Evolutionary conservation across 2,329 filamentous ascomycete species (phyloP).

Genomic region (Xylariaceae sp.): DNA sequence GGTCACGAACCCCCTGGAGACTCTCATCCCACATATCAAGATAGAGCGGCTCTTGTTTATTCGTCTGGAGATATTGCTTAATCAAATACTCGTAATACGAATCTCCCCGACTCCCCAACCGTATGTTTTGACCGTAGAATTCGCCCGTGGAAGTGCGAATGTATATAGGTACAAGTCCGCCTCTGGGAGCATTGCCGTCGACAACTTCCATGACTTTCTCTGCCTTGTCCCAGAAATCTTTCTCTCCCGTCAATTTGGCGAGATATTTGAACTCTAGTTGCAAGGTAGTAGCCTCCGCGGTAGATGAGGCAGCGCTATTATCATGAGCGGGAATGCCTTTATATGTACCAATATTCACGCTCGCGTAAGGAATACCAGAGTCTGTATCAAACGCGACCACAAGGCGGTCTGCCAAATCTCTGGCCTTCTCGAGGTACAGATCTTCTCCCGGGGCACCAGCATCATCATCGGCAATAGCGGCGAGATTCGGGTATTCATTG

Average conservation of each 20-base stretch:
- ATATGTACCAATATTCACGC: conserved; percentile 76
- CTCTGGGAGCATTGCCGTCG: conserved; percentile 72
- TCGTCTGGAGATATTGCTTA: conserved; percentile 96
- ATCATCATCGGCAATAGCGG: conserved; percentile 68
- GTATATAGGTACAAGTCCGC: conserved; percentile 88
- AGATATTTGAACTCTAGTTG: conserved; percentile 98
- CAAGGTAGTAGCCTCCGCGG: conserved; percentile 84
- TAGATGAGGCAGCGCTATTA: conserved; percentile 84
- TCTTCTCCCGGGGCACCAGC: conserved; percentile 74
- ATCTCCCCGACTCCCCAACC: conserved; percentile 88
- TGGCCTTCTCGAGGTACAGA: conserved; percentile 91
- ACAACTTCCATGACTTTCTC: conserved; percentile 91
- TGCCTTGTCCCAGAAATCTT: conserved; percentile 84
- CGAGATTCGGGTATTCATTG: conserved; percentile 73
- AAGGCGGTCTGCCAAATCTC: conserved; percentile 83
- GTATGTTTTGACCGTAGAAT: conserved; percentile 81
- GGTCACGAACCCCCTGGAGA: conserved; percentile 79
- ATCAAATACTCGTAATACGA: conserved; percentile 99
- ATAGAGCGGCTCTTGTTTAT: conserved; percentile 79
- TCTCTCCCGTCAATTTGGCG: conserved; percentile 88
- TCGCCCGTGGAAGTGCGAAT: conserved; percentile 73
- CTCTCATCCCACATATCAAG: conserved; percentile 90
- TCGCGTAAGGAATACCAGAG: conserved; percentile 85
- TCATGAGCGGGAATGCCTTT: conserved; percentile 76
- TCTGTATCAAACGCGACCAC: conserved; percentile 81